phyloP scores from a whole-genome alignment of 768 basidiomycete genomes.

The Auricularia sp. region DNA sequence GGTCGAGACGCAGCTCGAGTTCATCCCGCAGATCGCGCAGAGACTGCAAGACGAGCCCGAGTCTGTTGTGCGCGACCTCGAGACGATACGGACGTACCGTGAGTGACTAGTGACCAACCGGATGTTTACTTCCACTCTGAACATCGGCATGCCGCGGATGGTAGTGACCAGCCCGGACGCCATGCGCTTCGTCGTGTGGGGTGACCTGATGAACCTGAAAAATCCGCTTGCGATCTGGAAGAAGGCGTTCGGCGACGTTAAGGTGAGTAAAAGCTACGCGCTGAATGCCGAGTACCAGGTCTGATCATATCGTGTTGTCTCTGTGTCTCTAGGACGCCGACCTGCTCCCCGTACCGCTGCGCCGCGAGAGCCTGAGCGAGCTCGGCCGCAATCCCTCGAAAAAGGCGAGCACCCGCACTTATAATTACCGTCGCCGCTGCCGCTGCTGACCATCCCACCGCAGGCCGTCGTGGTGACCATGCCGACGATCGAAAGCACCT shows the following conservation, averaged over 20 bases:
- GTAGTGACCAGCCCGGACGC: slow-evolving; percentile 76
- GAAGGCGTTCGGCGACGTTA: not conserved
- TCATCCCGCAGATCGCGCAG: slow-evolving; percentile 62
- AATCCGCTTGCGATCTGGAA: slow-evolving; percentile 56
- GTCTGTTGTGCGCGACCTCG: slow-evolving; percentile 60
- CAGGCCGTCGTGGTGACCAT: slow-evolving; percentile 81
- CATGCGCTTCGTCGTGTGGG: slow-evolving; percentile 83
- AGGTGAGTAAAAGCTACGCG: not conserved
- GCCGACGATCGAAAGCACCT: slow-evolving; percentile 91
- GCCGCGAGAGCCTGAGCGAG: slow-evolving; percentile 58
- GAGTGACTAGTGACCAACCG: slow-evolving; percentile 20
- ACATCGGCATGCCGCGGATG: not conserved
- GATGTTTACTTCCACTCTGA: not conserved
- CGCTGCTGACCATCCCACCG: not conserved
- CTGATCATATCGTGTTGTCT: slow-evolving; percentile 3
- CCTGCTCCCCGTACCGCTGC: slow-evolving; percentile 56
- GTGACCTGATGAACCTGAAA: slow-evolving; percentile 60
- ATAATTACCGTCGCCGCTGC: slow-evolving; percentile 4
- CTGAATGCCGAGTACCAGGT: not conserved
- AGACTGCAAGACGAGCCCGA: slow-evolving; percentile 65
- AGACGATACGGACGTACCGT: slow-evolving; percentile 63
- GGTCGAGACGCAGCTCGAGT: slow-evolving; percentile 67
- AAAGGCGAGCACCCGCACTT: slow-evolving; percentile 37
- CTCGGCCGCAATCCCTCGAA: slow-evolving; percentile 63
- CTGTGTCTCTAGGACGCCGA: slow-evolving; percentile 31